Conservation (phyloP, 805 yeast genomes). For the Nadsonia fulvescens region DNA sequence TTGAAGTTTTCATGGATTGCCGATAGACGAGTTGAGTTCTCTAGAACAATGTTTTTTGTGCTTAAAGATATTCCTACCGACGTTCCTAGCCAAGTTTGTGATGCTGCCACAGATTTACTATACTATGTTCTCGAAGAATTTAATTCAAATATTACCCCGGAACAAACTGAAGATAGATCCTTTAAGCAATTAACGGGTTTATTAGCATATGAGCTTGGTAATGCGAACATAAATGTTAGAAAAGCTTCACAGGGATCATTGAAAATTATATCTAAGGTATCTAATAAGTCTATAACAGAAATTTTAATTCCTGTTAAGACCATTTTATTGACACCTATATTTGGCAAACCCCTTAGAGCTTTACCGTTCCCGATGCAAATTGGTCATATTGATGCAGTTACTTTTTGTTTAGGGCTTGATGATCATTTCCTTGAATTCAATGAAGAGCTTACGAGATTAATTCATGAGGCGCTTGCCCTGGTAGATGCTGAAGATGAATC, state of each 20-base stretch:
- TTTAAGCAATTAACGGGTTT: constrained; percentile 75
- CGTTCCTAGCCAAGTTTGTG: constrained; percentile 65
- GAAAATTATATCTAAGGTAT: constrained; percentile 46
- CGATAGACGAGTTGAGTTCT: constrained; percentile 64
- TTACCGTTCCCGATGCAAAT: constrained; percentile 97
- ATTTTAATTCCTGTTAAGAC: constrained; percentile 72
- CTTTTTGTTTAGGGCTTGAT: constrained; percentile 70
- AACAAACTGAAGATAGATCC: constrained; percentile 48
- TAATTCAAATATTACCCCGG: constrained; percentile 40
- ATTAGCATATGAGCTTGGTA: constrained; percentile 79
- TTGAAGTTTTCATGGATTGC: constrained; percentile 60
- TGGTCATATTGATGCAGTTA: constrained; percentile 94
- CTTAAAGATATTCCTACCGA: constrained; percentile 78
- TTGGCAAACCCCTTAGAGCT: constrained; percentile 92
- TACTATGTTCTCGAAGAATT: constrained; percentile 47
- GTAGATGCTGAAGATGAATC: constrained; percentile 98
- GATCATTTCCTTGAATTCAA: constrained; percentile 69
- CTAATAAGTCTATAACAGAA: constrained; percentile 49
- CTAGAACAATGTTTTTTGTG: constrained; percentile 76
- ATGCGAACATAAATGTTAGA: constrained; percentile 70
- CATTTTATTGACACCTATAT: constrained; percentile 75
- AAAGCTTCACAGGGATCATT: constrained; percentile 63
- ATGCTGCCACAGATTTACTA: constrained; percentile 51
- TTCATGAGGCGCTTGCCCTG: constrained; percentile 79
- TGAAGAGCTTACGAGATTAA: constrained; percentile 70